Conservation (phyloP, 495 filamentous ascomycete genomes). For the Astrocystis sublimbata region DNA sequence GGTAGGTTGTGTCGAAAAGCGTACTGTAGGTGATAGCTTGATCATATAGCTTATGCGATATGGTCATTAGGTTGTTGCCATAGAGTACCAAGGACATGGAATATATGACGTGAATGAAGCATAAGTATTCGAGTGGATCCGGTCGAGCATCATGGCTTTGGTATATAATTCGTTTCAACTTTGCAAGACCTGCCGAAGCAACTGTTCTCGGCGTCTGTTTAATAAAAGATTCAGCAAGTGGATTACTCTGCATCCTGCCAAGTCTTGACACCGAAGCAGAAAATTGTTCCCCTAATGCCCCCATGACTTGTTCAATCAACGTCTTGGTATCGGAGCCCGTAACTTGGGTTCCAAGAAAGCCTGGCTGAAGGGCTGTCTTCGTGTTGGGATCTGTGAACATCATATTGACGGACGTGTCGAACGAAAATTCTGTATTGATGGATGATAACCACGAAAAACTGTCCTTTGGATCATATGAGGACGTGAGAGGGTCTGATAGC, state of each 20-base stretch:
- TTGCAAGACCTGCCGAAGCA: slow-evolving; percentile 39
- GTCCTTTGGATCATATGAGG: slow-evolving; percentile 30
- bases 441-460: slow-evolving; percentile 32
- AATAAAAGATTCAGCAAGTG: slow-evolving; percentile 38
- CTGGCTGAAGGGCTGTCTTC: slow-evolving; percentile 19
- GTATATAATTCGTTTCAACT: slow-evolving; percentile 35
- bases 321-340: slow-evolving; percentile 38
- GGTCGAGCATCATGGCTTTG: slow-evolving; percentile 32
- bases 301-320: slow-evolving; percentile 44
- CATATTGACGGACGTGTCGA: slow-evolving; percentile 36
- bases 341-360: slow-evolving; percentile 20
- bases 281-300: slow-evolving; percentile 44
- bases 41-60: slow-evolving; percentile 36
- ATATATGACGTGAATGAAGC: slow-evolving; percentile 48
- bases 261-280: slow-evolving; percentile 40
- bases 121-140: slow-evolving; percentile 41
- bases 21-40: slow-evolving; percentile 41
- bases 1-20: slow-evolving; percentile 30
- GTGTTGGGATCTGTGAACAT: slow-evolving; percentile 28
- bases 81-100: slow-evolving; percentile 46
- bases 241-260: slow-evolving; percentile 36
- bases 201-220: slow-evolving; percentile 39
- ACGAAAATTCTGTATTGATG: slow-evolving; percentile 27
- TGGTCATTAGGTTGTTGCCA: slow-evolving; percentile 31
- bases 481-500: slow-evolving; percentile 31